Conservation (phyloP, 2,329 filamentous ascomycete species). For the Calonectria naviculata region DNA sequence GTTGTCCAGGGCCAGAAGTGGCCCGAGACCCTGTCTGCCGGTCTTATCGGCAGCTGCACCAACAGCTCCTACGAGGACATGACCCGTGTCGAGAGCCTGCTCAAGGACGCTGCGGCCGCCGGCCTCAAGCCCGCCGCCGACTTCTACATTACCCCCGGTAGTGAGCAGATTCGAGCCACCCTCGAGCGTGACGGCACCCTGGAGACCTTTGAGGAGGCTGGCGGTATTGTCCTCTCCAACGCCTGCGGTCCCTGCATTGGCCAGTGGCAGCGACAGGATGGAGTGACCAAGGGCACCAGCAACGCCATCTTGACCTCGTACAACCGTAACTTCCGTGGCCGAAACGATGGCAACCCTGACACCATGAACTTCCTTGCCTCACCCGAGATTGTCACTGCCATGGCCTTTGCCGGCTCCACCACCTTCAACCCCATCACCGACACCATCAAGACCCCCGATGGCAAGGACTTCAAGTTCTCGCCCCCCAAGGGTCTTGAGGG, state of each 20-base stretch:
- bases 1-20: constrained; percentile 94
- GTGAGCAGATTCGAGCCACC: constrained; percentile 95
- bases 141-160: constrained; percentile 96
- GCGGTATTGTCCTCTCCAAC: constrained; percentile 93
- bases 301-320: constrained; percentile 98
- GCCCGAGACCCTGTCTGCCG: constrained; percentile 97
- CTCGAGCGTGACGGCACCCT: constrained; percentile 92
- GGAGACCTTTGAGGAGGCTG: constrained; percentile 95
- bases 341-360: constrained; percentile 94
- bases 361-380: constrained; percentile 99
- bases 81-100: constrained; percentile 90
- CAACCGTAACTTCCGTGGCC: constrained; percentile 97
- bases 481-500: constrained; percentile 79
- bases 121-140: constrained; percentile 93
- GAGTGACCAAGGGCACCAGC: constrained; percentile 81
- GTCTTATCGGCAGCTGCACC: constrained; percentile 97
- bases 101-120: constrained; percentile 83
- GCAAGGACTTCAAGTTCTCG: constrained; percentile 85
- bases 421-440: constrained; percentile 98
- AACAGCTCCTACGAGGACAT: constrained; percentile 91
- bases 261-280: constrained; percentile 95
- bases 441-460: constrained; percentile 81
- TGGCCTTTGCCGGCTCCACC: constrained; percentile 91
- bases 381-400: constrained; percentile 95
- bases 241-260: constrained; percentile 94